Conservation (phyloP, 2,329 filamentous ascomycete species). For the Botrytis hyacinthi region DNA sequence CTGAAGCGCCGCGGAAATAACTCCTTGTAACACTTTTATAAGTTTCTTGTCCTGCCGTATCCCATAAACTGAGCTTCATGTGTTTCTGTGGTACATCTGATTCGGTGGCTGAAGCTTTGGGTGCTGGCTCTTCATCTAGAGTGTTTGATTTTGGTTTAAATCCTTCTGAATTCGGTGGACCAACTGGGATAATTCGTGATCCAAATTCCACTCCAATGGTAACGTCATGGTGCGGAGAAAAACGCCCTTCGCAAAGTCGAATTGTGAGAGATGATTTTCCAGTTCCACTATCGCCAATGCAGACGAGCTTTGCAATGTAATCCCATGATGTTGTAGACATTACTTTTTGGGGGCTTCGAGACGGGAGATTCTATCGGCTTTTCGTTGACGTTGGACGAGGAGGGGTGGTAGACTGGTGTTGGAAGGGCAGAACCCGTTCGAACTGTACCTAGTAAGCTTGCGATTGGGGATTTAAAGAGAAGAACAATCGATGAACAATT, state of each 20-base stretch:
- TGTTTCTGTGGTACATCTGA: conserved; percentile 66
- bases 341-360: conserved; percentile 7
- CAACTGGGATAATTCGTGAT: conserved; percentile 86
- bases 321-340: conserved; percentile 79
- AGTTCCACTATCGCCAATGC: conserved; percentile 93
- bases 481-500: neutral
- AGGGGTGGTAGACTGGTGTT: neutral
- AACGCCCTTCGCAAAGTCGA: conserved; percentile 93
- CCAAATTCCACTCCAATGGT: conserved; percentile 99
- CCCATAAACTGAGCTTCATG: conserved; percentile 95
- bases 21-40: conserved; percentile 95
- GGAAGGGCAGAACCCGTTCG: neutral
- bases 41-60: conserved; percentile 94
- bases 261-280: conserved; percentile 94
- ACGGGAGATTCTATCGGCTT: neutral
- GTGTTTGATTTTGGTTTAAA: conserved; percentile 48
- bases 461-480: neutral
- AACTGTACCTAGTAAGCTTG: neutral
- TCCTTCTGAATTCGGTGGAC: conserved; percentile 62
- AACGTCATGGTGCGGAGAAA: conserved; percentile 91
- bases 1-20: conserved; percentile 66
- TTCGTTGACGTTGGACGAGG: neutral
- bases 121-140: conserved; percentile 30
- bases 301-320: conserved; percentile 98
- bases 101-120: conserved; percentile 44